Evolutionary conservation across 1,284 basidiomycete species (phyloP).

Genomic region (Boletellus deceptivus): DNA sequence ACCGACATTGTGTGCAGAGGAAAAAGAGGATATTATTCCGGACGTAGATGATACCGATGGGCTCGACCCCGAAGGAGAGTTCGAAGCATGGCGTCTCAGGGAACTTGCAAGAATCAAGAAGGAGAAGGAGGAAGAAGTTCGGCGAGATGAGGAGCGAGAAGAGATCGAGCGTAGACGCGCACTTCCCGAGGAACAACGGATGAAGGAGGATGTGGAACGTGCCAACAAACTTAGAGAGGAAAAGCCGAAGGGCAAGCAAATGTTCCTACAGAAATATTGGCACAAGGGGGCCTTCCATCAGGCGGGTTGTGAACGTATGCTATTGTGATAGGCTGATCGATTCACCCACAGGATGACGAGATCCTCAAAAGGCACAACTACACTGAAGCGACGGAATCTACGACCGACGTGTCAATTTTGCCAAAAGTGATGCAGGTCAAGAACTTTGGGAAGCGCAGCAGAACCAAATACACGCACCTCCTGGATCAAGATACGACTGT

Average conservation of each 20-base stretch:
- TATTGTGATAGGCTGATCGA: conserved; percentile 11
- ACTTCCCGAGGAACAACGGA: conserved; percentile 87
- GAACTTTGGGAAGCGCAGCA: conserved; percentile 91
- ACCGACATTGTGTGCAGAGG: conserved; percentile 52
- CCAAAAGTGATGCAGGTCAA: conserved; percentile 97
- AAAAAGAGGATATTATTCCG: conserved; percentile 77
- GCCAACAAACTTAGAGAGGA: conserved; percentile 79
- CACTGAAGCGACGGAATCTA: conserved; percentile 84
- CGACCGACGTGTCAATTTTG: conserved; percentile 81
- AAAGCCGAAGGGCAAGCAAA: conserved; percentile 85
- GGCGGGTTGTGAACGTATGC: conserved; percentile 42
- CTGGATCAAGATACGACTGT: conserved; percentile 90
- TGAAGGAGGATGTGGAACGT: conserved; percentile 87
- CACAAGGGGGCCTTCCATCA: conserved; percentile 99
- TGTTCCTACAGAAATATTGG: conserved; percentile 97
- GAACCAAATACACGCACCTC: conserved; percentile 95
- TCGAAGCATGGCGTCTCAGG: conserved; percentile 93
- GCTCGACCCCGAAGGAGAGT: conserved; percentile 86
- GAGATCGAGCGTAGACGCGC: conserved; percentile 90
- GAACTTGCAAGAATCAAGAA: conserved; percentile 90
- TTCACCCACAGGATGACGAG: conserved; percentile 71
- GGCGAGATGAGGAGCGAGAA: conserved; percentile 78
- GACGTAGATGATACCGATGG: conserved; percentile 97
- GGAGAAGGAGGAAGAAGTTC: conserved; percentile 83
- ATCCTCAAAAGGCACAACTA: conserved; percentile 84